Evolutionary conservation across 2,329 filamentous ascomycete species (phyloP), one percentile per base, ranked within the genome.

Genomic region (Blumeria graminis): DNA sequence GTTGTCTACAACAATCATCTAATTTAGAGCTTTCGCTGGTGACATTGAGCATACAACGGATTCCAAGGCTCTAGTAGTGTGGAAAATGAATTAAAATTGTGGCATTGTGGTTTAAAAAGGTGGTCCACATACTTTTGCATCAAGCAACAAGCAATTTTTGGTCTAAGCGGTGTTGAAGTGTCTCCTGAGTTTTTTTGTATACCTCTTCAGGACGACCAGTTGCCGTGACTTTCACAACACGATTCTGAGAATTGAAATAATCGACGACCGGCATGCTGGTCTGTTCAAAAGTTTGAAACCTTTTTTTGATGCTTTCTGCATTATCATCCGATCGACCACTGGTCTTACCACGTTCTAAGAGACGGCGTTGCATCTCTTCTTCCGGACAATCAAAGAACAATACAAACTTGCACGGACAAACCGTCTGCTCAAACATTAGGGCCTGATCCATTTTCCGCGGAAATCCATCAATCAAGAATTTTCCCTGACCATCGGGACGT

Each of bases 381-480:
- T 96, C 92, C 6, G 88, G 83, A 67, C 88, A 94, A 70, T 94
- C 87, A 68, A 89, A 90, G 75, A 98, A 98, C 59, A 98, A 75
- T 3, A 93, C 92, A 65, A 94, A 82, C 67, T 79, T 77, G 57
- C 84, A 86, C 10, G 80, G 82, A 65, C 87, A 92, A 54, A 98
- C 90, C 4, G 81, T 76, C 68, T 87, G 78, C 72, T 98, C 92
- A 68, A 98, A 98, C 71, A 87, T 89, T 61, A 87, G 69, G 13
- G 90, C 92, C 75, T 98, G 92, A 73, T 96, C 92, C 74, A 96
- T 84, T 74, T 98, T 94, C 64, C 92, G 80, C 35, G 92, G 92
- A 74, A 96, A 98, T 11, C 92, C 84, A 68, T 81, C 77, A 63
- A 82, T 80, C 57, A 82, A 71, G 74, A 96, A 96, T 64, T 84